Evolutionary conservation across 805 yeast genomes (phyloP).

Genomic region (Sugiyamaella qingdaonensis): DNA sequence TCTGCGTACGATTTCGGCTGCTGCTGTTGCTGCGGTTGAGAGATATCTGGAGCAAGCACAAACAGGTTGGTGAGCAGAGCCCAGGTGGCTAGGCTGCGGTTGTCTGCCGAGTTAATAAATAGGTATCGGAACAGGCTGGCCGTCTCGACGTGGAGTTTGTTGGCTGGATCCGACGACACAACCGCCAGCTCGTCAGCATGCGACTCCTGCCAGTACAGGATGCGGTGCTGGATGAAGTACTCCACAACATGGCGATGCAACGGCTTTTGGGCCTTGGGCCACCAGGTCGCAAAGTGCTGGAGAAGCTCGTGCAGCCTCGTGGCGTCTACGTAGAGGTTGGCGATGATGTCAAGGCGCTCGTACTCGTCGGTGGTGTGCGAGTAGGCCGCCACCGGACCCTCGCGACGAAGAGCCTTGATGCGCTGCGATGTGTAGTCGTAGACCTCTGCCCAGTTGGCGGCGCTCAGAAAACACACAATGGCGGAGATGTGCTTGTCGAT

Average conservation of each 20-base stretch:
- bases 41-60: constrained; percentile 10
- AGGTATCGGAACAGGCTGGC: constrained; percentile 16
- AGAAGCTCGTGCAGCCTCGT: constrained; percentile 37
- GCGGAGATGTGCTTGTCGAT: constrained; percentile 28
- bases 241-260: constrained; percentile 45
- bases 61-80: constrained; percentile 11
- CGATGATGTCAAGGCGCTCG: constrained; percentile 45
- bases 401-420: constrained; percentile 33
- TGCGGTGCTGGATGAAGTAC: constrained; percentile 43
- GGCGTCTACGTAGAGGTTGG: constrained; percentile 41
- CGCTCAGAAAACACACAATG: constrained; percentile 45
- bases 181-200: constrained; percentile 41
- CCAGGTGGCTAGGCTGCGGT: constrained; percentile 14
- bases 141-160: constrained; percentile 12
- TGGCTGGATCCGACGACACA: constrained; percentile 2
- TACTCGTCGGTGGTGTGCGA: constrained; percentile 39
- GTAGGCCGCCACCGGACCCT: constrained; percentile 21
- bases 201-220: constrained; percentile 48
- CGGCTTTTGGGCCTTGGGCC: constrained; percentile 39
- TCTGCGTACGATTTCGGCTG: background rate
- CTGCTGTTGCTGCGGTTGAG: background rate
- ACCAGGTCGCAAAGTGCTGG: constrained; percentile 37
- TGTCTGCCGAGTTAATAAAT: constrained; percentile 12
- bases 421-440: constrained; percentile 18
- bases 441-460: constrained; percentile 46